These are phyloP conservation scores for Obelidium mucronatum DNA, from an alignment of 192 early-diverging fungal genomes.

Conservation along the genomic window DNA sequence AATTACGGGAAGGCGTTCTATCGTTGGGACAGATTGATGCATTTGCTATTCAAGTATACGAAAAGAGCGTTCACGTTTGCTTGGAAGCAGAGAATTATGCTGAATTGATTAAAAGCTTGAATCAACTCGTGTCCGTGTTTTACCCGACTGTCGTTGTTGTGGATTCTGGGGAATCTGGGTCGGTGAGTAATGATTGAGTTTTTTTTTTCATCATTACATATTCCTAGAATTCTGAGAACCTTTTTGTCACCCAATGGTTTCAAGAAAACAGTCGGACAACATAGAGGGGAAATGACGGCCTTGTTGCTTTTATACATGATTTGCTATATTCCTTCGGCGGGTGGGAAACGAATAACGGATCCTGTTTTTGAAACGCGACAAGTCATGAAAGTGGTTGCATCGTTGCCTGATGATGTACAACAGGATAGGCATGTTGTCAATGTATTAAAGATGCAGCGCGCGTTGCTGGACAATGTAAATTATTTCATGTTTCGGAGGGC, in stretches of 20 bases:
- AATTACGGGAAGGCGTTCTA: slow-evolving; percentile 47
- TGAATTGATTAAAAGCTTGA: slow-evolving; percentile 50
- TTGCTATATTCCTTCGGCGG: neutral
- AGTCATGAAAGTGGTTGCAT: neutral
- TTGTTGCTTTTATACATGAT: neutral
- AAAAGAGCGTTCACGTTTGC: slow-evolving; percentile 38
- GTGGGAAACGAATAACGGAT: neutral
- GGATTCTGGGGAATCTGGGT: no score
- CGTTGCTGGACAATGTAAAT: neutral
- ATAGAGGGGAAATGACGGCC: neutral
- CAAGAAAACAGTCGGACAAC: no score
- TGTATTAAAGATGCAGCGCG: neutral
- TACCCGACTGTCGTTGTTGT: no score
- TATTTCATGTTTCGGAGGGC: neutral
- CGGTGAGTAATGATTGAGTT: no score
- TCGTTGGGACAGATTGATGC: slow-evolving; percentile 30
- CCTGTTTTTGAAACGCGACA: neutral
- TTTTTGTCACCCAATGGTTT: no score
- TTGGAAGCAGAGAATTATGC: slow-evolving; percentile 42
- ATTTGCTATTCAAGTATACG: slow-evolving; percentile 48
- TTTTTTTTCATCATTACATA: no score
- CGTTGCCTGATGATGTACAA: neutral
- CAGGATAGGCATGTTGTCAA: neutral
- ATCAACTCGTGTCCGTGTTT: slow-evolving; percentile 31
- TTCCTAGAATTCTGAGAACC: no score